Evolutionary conservation across 2,329 filamentous ascomycete genomes (phyloP), one percentile per base, ranked within the genome.

Genomic region (Trichoderma asperellum): DNA sequence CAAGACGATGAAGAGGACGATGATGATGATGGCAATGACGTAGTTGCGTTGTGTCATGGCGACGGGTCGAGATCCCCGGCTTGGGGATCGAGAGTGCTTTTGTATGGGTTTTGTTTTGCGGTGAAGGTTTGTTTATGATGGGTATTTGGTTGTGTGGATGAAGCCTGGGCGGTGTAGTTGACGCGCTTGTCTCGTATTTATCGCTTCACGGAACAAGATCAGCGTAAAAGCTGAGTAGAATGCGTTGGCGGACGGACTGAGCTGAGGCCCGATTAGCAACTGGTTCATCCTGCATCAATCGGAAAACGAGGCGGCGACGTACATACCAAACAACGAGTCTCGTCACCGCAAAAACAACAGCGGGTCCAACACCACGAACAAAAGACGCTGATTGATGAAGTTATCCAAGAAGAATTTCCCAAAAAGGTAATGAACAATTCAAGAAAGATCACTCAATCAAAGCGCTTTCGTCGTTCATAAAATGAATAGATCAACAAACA

Each of bases 1-100:
- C 59, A 91, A 84, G 60, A 90, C 80, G 75, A 88, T 77, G 81
- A 91, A 90, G 73, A 91, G 84, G 68, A 91, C 78, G 78, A 91
- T 90, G 79, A 91, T 86, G 77, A 91, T 90, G 78, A 91, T 83
- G 74, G 88, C 88, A 78, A 91, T 90, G 75, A 87, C 86, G 79
- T 90, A 85, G 85, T 91, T 91, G 81, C 85, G 81, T 78, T 90
- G 87, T 74, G 85, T 82, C 85, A 87, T 89, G 73, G 73, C 82
- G 77, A 78, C 77, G 76, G 78, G 72, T 47, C 49, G 69, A 47
- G 47, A 24, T 24, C 47, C 47, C 47, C n/a, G n/a, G 18, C 11
- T 5, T 49, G 47, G 47, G 47, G 47, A 49, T 24, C 40, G 40
- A 43, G 18, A 43, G 18, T 18, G 4, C 1, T n/a, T 43, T 43